phyloP scores from a whole-genome alignment of 768 basidiomycete genomes.

The Hericium erinaceus region DNA sequence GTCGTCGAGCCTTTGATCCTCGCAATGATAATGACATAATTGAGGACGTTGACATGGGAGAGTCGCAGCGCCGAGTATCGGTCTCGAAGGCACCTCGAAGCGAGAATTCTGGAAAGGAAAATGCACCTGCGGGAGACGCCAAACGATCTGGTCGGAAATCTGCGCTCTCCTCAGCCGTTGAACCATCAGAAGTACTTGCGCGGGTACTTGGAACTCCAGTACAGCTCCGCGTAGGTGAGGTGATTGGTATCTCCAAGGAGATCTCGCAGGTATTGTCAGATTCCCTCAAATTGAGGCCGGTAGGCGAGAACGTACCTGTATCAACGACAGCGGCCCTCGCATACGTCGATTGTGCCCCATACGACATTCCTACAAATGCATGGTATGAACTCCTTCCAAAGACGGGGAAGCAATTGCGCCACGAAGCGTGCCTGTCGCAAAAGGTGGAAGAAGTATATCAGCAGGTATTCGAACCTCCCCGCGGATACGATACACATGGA shows the following conservation, averaged over 20 bases:
- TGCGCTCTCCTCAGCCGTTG: background rate
- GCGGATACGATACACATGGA: background rate
- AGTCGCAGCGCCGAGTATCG: too few relatives aligned
- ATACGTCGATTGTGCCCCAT: background rate
- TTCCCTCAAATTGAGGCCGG: background rate
- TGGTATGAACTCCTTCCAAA: background rate
- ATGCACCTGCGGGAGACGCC: too few relatives aligned
- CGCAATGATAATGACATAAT: background rate
- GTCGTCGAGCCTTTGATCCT: too few relatives aligned
- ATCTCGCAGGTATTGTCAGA: background rate
- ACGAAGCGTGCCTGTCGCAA: background rate
- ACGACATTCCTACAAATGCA: background rate
- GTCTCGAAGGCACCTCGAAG: too few relatives aligned
- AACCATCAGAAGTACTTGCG: background rate
- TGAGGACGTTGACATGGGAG: background rate
- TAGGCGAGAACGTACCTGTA: background rate
- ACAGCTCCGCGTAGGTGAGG: background rate
- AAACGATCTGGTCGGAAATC: background rate
- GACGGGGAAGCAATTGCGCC: background rate
- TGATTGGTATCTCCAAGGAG: background rate
- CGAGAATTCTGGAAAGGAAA: too few relatives aligned
- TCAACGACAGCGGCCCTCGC: background rate
- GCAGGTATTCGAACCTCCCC: background rate
- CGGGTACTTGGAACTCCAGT: background rate
- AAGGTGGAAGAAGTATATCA: background rate